phyloP scores from a whole-genome alignment of 2,329 filamentous ascomycete genomes.

The Ophiognomonia clavigignenti-juglandacearum region DNA sequence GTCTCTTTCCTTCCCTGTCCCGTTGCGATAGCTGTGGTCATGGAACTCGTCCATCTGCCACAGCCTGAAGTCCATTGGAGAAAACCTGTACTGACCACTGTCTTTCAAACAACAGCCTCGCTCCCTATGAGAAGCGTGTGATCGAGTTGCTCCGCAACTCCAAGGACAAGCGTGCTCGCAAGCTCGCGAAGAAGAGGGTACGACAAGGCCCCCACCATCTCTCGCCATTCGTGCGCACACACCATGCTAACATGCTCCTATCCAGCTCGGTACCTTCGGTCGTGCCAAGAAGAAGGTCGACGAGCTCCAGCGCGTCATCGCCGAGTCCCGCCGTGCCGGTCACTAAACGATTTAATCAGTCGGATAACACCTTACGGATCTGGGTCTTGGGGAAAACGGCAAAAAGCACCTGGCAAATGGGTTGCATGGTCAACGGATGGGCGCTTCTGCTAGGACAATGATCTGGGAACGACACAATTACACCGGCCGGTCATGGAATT shows the following conservation, averaged over 20 bases:
- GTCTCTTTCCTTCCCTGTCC: constrained; percentile 28
- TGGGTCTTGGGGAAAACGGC: too few relatives aligned
- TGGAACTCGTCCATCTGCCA: too few relatives aligned
- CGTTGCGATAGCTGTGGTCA: too few relatives aligned
- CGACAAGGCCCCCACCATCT: constrained; percentile 36
- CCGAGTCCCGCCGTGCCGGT: constrained; percentile 73
- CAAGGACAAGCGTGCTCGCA: constrained; percentile 98
- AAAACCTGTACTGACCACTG: constrained; percentile 10
- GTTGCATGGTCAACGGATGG: constrained; percentile 3
- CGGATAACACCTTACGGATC: constrained; percentile 1
- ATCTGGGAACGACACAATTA: neutral
- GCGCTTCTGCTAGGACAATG: constrained; percentile 4
- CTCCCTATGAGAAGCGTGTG: constrained; percentile 95
- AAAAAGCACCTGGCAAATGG: constrained; percentile 4
- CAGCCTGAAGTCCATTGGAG: neutral
- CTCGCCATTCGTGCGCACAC: neutral
- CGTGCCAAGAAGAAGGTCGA: constrained; percentile 99
- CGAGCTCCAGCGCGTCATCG: constrained; percentile 96
- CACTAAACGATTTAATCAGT: constrained; percentile 57
- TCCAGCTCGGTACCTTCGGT: constrained; percentile 91
- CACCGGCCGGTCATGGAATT: neutral
- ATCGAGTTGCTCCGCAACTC: constrained; percentile 98
- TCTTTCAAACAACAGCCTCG: constrained; percentile 53
- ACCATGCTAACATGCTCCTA: constrained; percentile 21
- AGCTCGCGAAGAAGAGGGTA: constrained; percentile 99